phyloP scores from a whole-genome alignment of 2,329 filamentous ascomycete genomes.

The Colletotrichum sp. region DNA sequence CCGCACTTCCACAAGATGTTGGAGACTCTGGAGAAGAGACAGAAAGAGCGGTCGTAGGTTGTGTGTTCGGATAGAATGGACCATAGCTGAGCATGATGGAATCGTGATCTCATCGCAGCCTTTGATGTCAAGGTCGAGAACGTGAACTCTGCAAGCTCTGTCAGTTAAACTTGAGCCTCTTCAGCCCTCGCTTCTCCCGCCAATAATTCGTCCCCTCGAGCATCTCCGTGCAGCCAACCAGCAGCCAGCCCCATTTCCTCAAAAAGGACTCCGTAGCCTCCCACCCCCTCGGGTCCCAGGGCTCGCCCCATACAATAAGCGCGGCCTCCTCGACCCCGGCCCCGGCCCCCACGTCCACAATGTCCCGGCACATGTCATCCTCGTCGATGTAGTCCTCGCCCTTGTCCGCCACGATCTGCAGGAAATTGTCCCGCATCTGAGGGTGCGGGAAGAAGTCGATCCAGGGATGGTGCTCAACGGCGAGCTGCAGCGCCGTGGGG shows the following conservation, averaged over 20 bases:
- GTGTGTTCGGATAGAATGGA: not conserved
- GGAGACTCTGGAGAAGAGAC: conserved; percentile 23
- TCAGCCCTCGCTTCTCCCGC: conserved; percentile 24
- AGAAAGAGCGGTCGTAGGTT: not conserved
- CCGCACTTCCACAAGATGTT: conserved; percentile 30
- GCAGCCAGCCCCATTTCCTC: conserved; percentile 47
- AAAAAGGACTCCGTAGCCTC: conserved; percentile 50
- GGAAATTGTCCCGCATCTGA: conserved; percentile 31
- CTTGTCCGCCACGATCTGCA: conserved; percentile 15
- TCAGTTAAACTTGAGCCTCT: not conserved
- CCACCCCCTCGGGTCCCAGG: conserved; percentile 49
- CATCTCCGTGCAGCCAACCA: conserved; percentile 41
- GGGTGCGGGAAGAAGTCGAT: conserved; percentile 37
- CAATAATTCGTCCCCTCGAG: conserved; percentile 41
- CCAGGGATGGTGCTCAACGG: conserved; percentile 34
- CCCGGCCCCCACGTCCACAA: conserved; percentile 14
- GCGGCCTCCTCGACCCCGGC: conserved; percentile 12
- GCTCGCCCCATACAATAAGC: conserved; percentile 46
- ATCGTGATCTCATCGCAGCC: too few relatives aligned
- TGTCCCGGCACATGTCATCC: conserved; percentile 18
- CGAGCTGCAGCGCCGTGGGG: conserved; percentile 31
- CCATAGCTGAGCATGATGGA: not conserved
- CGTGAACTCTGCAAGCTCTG: not conserved
- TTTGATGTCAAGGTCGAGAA: too few relatives aligned
- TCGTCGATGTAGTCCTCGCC: conserved; percentile 14